A percentile compares a stretch with the other conserved stretches of the same genome.
Evolutionary conservation across 495 filamentous ascomycete genomes (phyloP).

Genomic region (Cercophora newfieldiana): DNA sequence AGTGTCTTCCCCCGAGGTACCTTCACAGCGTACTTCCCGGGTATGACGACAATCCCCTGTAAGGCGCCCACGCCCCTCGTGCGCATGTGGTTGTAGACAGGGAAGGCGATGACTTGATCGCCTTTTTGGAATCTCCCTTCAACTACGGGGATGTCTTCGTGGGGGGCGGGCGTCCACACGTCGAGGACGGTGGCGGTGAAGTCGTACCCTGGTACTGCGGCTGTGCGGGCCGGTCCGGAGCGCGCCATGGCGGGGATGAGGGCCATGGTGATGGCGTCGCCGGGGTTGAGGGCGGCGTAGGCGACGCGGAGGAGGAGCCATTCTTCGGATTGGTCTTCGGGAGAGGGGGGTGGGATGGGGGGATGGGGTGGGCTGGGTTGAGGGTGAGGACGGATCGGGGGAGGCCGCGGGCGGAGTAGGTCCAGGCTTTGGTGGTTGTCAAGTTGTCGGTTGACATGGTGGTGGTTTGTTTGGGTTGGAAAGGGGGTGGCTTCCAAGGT

Average conservation of each 20-base stretch:
- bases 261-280: conserved; percentile 36
- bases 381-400: conserved; percentile 23
- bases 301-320: conserved; percentile 38
- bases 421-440: conserved; percentile 25
- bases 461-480: conserved; percentile 10
- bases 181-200: conserved; percentile 37
- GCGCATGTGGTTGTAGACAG: conserved; percentile 29
- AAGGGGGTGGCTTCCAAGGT: neutral
- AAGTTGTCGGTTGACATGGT: neutral
- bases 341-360: conserved; percentile 11
- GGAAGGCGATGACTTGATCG: conserved; percentile 34
- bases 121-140: conserved; percentile 24
- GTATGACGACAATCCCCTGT: conserved; percentile 36
- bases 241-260: conserved; percentile 37
- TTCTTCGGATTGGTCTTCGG: conserved; percentile 16
- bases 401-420: conserved; percentile 20
- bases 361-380: conserved; percentile 27
- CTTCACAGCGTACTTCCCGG: conserved; percentile 25
- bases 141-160: neutral
- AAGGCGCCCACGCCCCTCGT: conserved; percentile 34
- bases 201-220: conserved; percentile 39
- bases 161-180: conserved; percentile 18
- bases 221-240: conserved; percentile 25
- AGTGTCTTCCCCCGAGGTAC: conserved; percentile 23
- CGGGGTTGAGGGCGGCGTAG: conserved; percentile 45